Evolutionary conservation across 768 basidiomycete genomes (phyloP).

Genomic region (Podaxis sp.): DNA sequence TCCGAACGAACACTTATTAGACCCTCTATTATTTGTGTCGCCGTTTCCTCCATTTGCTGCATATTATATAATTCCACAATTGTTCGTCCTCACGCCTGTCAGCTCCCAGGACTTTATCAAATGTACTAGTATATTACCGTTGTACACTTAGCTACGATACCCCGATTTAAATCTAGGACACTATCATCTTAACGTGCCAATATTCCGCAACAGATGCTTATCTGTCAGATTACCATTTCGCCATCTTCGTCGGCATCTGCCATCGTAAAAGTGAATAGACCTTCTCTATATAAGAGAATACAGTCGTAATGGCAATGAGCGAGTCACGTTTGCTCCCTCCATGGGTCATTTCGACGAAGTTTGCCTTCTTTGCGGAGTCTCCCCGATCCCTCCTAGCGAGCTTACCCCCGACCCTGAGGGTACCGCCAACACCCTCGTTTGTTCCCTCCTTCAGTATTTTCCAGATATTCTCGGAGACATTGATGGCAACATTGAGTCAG

Average conservation of each 20-base stretch:
- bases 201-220: too few species aligned
- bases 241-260: too few species aligned
- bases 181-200: too few species aligned
- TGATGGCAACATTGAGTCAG: not conserved
- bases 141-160: not conserved
- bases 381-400: slow-evolving; percentile 5
- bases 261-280: too few species aligned
- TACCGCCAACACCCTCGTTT: not conserved
- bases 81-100: not conserved
- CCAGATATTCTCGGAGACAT: slow-evolving; percentile 2
- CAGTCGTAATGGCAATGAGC: not conserved
- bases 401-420: not conserved
- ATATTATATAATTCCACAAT: not conserved
- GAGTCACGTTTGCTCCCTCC: not conserved
- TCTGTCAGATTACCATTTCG: too few species aligned
- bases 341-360: slow-evolving; percentile 15
- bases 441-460: not conserved
- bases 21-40: too few species aligned
- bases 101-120: not conserved
- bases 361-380: slow-evolving; percentile 14
- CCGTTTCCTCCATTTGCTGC: not conserved
- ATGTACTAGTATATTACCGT: not conserved
- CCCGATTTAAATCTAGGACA: not conserved
- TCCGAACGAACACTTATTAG: slow-evolving; percentile 8
- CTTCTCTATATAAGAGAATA: too few species aligned